Evolutionary conservation across 2,329 filamentous ascomycete genomes (phyloP).

Genomic region (Colletotrichum camelliae): DNA sequence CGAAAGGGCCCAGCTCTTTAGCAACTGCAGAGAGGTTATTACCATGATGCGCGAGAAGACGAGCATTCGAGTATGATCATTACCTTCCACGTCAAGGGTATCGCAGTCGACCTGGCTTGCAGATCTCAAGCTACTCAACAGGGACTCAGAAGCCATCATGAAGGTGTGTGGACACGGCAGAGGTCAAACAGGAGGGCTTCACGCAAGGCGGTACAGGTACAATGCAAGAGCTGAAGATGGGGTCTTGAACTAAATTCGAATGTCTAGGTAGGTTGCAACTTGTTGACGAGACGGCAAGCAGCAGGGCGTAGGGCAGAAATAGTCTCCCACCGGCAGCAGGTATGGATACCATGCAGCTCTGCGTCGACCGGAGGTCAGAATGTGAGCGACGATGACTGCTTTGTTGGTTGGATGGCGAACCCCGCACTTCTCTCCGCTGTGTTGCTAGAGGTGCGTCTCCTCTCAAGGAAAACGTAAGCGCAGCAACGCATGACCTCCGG

Average conservation of each 20-base stretch:
- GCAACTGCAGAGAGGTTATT: conserved; percentile 31
- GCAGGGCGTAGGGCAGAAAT: neutral
- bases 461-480: neutral
- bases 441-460: neutral
- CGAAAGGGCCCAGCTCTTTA: conserved; percentile 35
- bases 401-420: neutral
- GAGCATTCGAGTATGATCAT: neutral
- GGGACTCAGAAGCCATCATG: neutral
- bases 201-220: neutral
- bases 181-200: neutral
- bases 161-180: neutral
- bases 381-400: neutral
- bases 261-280: neutral
- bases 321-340: neutral
- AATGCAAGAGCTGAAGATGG: neutral
- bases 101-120: conserved; percentile 38
- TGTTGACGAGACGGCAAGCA: neutral
- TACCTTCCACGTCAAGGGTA: conserved; percentile 39
- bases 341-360: neutral
- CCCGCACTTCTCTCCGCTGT: neutral
- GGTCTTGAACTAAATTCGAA: neutral
- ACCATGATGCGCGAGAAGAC: neutral
- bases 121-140: conserved; percentile 14
- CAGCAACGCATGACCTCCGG: neutral
- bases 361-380: neutral